Evolutionary conservation across 257 asterid species (phyloP).

Genomic region (Jacaranda mimosifolia): DNA sequence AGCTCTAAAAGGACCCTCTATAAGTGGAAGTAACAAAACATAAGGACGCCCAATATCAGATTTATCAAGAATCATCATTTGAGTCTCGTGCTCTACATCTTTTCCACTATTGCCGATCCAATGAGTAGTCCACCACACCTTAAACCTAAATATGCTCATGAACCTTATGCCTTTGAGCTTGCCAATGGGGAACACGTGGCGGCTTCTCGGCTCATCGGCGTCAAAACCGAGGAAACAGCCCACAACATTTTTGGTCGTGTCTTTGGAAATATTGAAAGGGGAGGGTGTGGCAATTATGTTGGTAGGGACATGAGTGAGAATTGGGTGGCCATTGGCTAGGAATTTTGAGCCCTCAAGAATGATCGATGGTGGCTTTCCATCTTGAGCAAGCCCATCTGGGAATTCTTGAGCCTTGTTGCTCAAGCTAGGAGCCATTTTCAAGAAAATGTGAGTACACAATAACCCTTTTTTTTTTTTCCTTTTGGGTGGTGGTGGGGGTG

Average conservation of each 20-base stretch:
- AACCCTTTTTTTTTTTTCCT: too few relatives aligned
- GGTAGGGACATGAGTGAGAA: conserved; percentile 40
- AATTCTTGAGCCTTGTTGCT: conserved; percentile 29
- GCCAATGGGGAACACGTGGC: conserved; percentile 44
- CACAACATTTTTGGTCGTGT: neutral
- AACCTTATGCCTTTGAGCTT: conserved; percentile 38
- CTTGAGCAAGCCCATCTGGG: conserved; percentile 20
- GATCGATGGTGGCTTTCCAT: conserved; percentile 28
- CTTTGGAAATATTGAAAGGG: conserved; percentile 25
- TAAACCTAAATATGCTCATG: conserved; percentile 48
- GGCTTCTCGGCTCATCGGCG: conserved; percentile 22
- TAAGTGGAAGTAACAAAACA: conserved; percentile 36
- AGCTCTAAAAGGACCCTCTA: conserved; percentile 36
- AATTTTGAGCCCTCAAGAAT: conserved; percentile 35
- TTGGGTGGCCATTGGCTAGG: conserved; percentile 40
- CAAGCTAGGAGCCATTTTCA: conserved; percentile 45
- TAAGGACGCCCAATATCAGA: conserved; percentile 33
- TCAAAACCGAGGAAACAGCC: conserved; percentile 44
- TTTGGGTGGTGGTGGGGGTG: neutral
- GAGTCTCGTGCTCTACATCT: conserved; percentile 44
- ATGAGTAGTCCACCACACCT: conserved; percentile 53
- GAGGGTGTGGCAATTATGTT: conserved; percentile 33
- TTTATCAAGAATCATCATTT: conserved; percentile 40
- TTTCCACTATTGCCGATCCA: conserved; percentile 36
- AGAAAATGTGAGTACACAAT: neutral